These are phyloP conservation scores for Maudiozyma humilis DNA, from an alignment of 1,139 yeast genomes.

Conservation along the genomic window DNA sequence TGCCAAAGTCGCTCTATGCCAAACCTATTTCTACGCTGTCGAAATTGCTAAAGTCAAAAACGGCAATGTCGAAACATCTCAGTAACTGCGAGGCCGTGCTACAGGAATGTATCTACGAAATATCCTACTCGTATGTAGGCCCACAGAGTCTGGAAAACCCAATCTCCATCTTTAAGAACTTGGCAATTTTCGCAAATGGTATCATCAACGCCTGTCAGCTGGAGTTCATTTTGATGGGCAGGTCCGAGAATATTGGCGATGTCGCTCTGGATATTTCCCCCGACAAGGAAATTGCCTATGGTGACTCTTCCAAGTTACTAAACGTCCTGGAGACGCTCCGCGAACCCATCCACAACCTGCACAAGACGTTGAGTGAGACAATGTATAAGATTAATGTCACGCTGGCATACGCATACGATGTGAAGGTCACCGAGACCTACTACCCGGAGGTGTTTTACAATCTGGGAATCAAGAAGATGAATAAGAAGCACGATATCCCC, in stretches of 20 bases:
- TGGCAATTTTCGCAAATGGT: conserved; percentile 35
- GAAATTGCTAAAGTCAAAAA: conserved; percentile 29
- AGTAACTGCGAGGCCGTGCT: conserved; percentile 35
- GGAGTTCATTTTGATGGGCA: conserved; percentile 34
- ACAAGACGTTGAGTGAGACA: conserved; percentile 30
- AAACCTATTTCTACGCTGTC: conserved; percentile 25
- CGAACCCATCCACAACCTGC: conserved; percentile 32
- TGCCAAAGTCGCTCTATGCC: conserved; percentile 10
- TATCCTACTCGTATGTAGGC: conserved; percentile 40
- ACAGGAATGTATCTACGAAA: conserved; percentile 41
- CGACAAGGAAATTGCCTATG: conserved; percentile 33
- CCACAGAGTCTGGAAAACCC: conserved; percentile 37
- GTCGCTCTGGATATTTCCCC: conserved; percentile 15
- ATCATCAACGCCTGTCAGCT: conserved; percentile 43
- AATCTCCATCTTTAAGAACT: conserved; percentile 31
- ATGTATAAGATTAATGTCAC: conserved; percentile 31
- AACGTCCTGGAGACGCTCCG: conserved; percentile 31
- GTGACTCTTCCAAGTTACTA: conserved; percentile 31
- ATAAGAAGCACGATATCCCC: conserved; percentile 17
- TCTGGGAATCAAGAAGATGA: conserved; percentile 5
- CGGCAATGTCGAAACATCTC: conserved; percentile 31
- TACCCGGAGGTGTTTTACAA: conserved; percentile 19
- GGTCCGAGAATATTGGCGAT: conserved; percentile 11
- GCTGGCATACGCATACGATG: conserved; percentile 38
- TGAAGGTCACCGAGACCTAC: conserved; percentile 21